Conservation (phyloP, 2,329 filamentous ascomycete species). For the Zarea fungicola region DNA sequence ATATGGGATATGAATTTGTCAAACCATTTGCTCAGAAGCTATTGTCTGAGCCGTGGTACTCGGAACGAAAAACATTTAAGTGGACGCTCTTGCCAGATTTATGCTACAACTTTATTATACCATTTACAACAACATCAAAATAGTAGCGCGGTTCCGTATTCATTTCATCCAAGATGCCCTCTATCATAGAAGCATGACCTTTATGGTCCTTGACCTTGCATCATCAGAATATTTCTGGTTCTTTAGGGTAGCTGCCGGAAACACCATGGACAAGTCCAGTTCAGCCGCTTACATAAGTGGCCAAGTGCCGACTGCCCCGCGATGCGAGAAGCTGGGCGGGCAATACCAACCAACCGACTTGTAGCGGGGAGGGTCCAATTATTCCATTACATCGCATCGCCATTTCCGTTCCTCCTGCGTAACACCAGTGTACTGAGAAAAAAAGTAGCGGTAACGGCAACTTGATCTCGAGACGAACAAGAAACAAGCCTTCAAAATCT, state of each 20-base stretch:
- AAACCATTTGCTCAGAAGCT: too few species aligned
- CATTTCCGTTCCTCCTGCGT: slow-evolving; percentile 3
- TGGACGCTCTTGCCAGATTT: too few species aligned
- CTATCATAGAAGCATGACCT: too few species aligned
- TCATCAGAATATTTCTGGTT: background rate
- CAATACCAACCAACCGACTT: background rate
- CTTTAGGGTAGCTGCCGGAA: background rate
- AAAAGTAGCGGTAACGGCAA: background rate
- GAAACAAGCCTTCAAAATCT: background rate
- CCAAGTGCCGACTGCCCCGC: slow-evolving; percentile 10
- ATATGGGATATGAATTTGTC: too few species aligned
- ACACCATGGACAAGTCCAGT: background rate
- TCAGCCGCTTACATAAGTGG: background rate
- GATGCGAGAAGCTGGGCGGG: slow-evolving; percentile 9
- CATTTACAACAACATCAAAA: too few species aligned
- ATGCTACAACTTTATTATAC: too few species aligned
- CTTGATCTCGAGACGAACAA: background rate
- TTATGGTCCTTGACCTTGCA: too few species aligned
- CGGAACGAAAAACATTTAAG: too few species aligned
- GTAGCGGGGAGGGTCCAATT: slow-evolving; percentile 13
- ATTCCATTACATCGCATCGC: slow-evolving; percentile 9
- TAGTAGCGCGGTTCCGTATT: too few species aligned
- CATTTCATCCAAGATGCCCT: too few species aligned
- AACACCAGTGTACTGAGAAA: background rate
- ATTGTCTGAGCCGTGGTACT: too few species aligned